A percentile compares a stretch with the other conserved stretches of the same genome.
These are phyloP conservation scores for Kwoniella heveanensis DNA, from an alignment of 768 basidiomycete genomes.

Conservation along the genomic window DNA sequence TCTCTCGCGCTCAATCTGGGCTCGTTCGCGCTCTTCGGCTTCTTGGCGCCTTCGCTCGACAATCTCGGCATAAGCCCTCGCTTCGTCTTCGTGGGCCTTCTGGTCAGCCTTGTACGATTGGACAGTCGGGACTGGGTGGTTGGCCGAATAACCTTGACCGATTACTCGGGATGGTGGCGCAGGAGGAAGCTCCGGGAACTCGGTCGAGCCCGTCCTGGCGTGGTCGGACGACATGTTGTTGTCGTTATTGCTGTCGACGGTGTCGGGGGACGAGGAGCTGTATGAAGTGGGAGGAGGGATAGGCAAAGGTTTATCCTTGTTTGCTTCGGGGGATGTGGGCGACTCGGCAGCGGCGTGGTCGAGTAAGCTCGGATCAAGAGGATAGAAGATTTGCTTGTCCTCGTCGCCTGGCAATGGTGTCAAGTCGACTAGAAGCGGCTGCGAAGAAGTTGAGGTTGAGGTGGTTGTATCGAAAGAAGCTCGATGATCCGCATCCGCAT, in stretches of 20 bases:
- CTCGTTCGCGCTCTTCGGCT: constrained; percentile 28
- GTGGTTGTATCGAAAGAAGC: not conserved
- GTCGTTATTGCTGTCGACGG: no score
- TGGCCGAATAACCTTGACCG: constrained; percentile 47
- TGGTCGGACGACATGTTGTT: constrained; percentile 1
- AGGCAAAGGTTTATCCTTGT: constrained; percentile 17
- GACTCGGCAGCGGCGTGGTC: not conserved
- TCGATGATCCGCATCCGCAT: no score
- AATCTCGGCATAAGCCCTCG: constrained; percentile 46
- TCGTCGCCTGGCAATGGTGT: constrained; percentile 23
- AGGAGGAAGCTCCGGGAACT: constrained; percentile 40
- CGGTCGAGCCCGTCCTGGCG: constrained; percentile 1
- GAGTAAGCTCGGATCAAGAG: constrained; percentile 6
- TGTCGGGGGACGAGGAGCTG: not conserved
- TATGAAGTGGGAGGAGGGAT: not conserved
- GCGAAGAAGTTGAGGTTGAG: not conserved
- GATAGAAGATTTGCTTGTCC: constrained; percentile 22
- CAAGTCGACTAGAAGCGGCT: constrained; percentile 14
- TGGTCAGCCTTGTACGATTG: constrained; percentile 48
- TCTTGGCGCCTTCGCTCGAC: constrained; percentile 31
- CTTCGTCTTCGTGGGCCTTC: constrained; percentile 42
- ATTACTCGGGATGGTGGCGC: constrained; percentile 50
- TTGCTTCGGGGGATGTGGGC: not conserved
- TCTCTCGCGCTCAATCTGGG: not conserved
- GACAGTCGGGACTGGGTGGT: constrained; percentile 56